Evolutionary conservation across 257 asterid species (phyloP), one percentile per base, ranked within the genome.

Genomic region (Nicotiana obtusifolia): DNA sequence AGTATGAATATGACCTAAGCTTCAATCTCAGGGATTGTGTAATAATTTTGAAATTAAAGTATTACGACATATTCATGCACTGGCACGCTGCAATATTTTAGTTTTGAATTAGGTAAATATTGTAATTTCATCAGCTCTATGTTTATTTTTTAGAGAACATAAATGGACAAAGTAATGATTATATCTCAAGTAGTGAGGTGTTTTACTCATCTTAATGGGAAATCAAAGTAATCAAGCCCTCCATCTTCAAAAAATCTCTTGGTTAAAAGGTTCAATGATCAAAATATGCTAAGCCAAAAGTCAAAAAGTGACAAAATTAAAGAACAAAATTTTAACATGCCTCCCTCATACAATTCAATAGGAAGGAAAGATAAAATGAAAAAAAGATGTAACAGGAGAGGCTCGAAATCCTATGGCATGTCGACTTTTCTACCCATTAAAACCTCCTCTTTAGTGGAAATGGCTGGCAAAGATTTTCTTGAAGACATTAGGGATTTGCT

Each of bases 291-390:
- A 41, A 41, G n/a, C 44, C 81, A 80, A 73, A 83, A 90, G 95
- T 89, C 92, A 90, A 91, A 91, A 89, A 85, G 87, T 77, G 9
- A 80, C 62, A 85, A 84, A 86, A 68, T 44, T 33, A 85, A 89
- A 87, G 84, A 86, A 64, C 57, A 54, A 83, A 84, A 81, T 75
- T 73, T 85, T 83, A 86, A 86, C 90, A 78, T 81, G 88, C 84
- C 57, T 28, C 35, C 8, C 82, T 60, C 73, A 62, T 78, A 59
- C 60, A 60, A 60, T 78, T 78, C 59, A 20, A 33, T 79, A 20
- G 59, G 14, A 41, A 44, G 35, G 24, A 71, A 41, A 41, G 57
- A 20, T 41, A 11, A 41, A 5, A 41, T 1, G 2, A 7, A 5
- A 7, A 14, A 22, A 49, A 66, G 41, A 26, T 73, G 49, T 30